These are phyloP conservation scores for Penicillium malachiteum DNA, from an alignment of 495 filamentous ascomycete genomes.

Conservation along the genomic window DNA sequence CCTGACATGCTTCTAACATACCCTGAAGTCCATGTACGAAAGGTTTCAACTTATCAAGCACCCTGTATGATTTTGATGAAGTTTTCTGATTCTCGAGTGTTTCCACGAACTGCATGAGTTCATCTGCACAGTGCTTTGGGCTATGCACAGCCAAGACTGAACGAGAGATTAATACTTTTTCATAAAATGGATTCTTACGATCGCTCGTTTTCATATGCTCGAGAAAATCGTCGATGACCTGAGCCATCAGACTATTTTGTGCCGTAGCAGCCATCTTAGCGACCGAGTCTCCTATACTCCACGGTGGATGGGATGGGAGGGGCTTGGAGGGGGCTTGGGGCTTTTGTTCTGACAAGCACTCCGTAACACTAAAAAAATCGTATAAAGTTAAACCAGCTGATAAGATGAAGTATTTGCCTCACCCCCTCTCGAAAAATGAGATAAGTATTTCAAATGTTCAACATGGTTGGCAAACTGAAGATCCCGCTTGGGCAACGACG, in stretches of 20 bases:
- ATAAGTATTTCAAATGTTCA: too few relatives aligned
- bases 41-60: background rate
- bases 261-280: background rate
- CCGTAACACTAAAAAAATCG: too few relatives aligned
- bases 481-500: too few relatives aligned
- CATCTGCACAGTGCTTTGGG: background rate
- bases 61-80: background rate
- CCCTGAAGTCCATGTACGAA: conserved; percentile 1
- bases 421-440: too few relatives aligned
- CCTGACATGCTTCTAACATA: background rate
- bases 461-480: too few relatives aligned
- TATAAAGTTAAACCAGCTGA: too few relatives aligned
- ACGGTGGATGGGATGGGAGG: too few relatives aligned
- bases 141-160: background rate
- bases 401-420: too few relatives aligned
- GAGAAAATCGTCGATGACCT: conserved; percentile 1
- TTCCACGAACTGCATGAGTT: background rate
- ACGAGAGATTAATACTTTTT: background rate
- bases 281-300: too few relatives aligned
- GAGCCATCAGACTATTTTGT: background rate
- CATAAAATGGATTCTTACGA: background rate
- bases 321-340: too few relatives aligned
- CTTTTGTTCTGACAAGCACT: too few relatives aligned
- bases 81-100: background rate
- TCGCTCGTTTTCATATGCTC: background rate